Evolutionary conservation across 192 early-diverging fungal species (phyloP), one percentile per base, ranked within the genome.

Genomic region (Coemansia sp.): DNA sequence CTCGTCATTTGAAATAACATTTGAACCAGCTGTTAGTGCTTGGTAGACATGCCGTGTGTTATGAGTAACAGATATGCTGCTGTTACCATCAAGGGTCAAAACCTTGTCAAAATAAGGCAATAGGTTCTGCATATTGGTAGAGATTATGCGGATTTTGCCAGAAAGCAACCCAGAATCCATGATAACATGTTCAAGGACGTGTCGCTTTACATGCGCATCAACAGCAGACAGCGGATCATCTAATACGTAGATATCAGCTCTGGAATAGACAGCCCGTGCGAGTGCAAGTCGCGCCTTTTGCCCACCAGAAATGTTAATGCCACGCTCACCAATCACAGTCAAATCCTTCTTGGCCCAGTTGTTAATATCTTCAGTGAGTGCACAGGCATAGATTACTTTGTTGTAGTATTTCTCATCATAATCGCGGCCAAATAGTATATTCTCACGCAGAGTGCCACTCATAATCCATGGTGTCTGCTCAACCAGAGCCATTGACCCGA

Each of bases 151-250:
- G 0, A 93, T 89, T 80, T 62, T 63, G 43, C 36, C 45, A 2
- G 53, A 45, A 22, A 69, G 43, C 15, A 69, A 14, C 9, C 67
- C 67, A 56, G 61, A 33, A 5, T 56, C 61, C 42, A 69, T 43
- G 14, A 69, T 62, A 2, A 58, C 67, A 48, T 69, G 61, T 1
- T 69, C 61, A 19, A 69, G 89, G 22, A 93, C 81, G 65, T 89
- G 85, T 9, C 77, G 74, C 52, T 82, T 85, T 5, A 87, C 85
- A 57, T 86, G 83, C 4, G 86, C 87, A 76, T 97, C 95, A 0
- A 96, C 91, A 33, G 92, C 93, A 61, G 85, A 86, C 43, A 98
- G 71, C 2, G 92, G 92, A 59, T 96, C 94, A 63, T 95, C 93
- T 2, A 95, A 62, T 1, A 95, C 69, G 15, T 63, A 69, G 36